These are phyloP conservation scores for Paecilomyces variotii DNA, from an alignment of 2,329 filamentous ascomycete species.

Conservation along the genomic window DNA sequence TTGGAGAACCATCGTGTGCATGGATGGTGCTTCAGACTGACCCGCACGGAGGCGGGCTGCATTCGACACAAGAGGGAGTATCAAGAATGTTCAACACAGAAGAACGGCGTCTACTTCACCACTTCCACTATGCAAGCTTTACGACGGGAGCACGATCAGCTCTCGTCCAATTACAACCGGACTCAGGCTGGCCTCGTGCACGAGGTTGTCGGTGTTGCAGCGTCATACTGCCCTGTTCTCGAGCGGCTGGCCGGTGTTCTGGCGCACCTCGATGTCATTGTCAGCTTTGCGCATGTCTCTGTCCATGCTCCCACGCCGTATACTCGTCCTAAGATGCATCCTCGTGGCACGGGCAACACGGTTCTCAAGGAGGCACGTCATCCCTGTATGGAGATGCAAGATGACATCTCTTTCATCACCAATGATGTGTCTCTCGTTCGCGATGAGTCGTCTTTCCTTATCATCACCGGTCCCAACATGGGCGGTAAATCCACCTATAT, in stretches of 20 bases:
- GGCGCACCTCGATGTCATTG: slow-evolving; percentile 89
- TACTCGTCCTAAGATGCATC: slow-evolving; percentile 81
- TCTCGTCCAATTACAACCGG: slow-evolving; percentile 89
- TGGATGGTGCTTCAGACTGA: slow-evolving; percentile 93
- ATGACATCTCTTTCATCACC: slow-evolving; percentile 96
- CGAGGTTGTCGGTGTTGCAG: slow-evolving; percentile 87
- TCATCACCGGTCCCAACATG: slow-evolving; percentile 98
- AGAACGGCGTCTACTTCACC: slow-evolving; percentile 98
- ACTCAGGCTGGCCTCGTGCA: slow-evolving; percentile 85
- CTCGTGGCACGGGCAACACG: slow-evolving; percentile 79
- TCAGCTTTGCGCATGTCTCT: slow-evolving; percentile 86
- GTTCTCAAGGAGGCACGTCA: slow-evolving; percentile 88
- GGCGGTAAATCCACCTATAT: slow-evolving; percentile 98
- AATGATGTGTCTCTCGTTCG: slow-evolving; percentile 83
- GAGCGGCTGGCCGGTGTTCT: slow-evolving; percentile 83
- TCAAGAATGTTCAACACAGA: slow-evolving; percentile 93
- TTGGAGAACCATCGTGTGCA: slow-evolving; percentile 93
- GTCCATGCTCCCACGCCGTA: slow-evolving; percentile 90
- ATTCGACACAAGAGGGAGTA: slow-evolving; percentile 89
- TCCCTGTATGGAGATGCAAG: slow-evolving; percentile 97
- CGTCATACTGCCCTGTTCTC: slow-evolving; percentile 88
- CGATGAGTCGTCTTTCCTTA: slow-evolving; percentile 77
- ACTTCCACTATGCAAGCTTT: slow-evolving; percentile 71
- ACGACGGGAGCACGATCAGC: slow-evolving; percentile 85
- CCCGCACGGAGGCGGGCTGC: slow-evolving; percentile 79